Conservation (phyloP, 495 filamentous ascomycete species). For the Xylaria nigripes region DNA sequence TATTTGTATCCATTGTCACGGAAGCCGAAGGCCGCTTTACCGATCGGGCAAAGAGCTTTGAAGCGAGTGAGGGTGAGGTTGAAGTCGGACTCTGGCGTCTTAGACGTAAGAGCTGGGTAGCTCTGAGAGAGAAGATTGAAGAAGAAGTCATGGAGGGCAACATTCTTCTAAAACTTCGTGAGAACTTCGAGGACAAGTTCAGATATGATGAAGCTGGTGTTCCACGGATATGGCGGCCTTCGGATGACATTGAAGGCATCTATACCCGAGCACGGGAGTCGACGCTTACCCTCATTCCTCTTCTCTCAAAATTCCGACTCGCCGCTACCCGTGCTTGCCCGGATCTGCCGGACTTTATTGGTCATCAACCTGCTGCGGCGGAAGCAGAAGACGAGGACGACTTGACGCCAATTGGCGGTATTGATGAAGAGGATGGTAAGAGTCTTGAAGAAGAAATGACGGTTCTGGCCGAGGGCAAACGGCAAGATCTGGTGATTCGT, state of each 20-base stretch:
- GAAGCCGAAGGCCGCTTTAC: conserved; percentile 81
- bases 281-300: conserved; percentile 79
- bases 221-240: conserved; percentile 92
- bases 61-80: conserved; percentile 84
- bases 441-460: conserved; percentile 92
- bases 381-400: conserved; percentile 85
- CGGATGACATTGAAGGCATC: conserved; percentile 91
- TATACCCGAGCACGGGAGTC: conserved; percentile 88
- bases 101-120: conserved; percentile 87
- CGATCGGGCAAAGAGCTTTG: conserved; percentile 82
- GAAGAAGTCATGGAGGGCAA: conserved; percentile 98
- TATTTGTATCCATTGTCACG: conserved; percentile 74
- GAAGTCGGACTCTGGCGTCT: conserved; percentile 90
- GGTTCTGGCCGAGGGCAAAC: conserved; percentile 79
- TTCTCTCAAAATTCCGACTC: conserved; percentile 77
- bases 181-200: conserved; percentile 99
- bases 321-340: conserved; percentile 62
- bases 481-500: conserved; percentile 79
- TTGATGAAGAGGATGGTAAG: conserved; percentile 89
- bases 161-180: conserved; percentile 84
- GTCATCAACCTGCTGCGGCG: conserved; percentile 63
- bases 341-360: conserved; percentile 73
- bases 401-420: conserved; percentile 72
- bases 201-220: conserved; percentile 94
- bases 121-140: conserved; percentile 80